Base-by-base conservation (phyloP, 371 early-diverging fungal species). In the Mortierella sp. region DNA sequence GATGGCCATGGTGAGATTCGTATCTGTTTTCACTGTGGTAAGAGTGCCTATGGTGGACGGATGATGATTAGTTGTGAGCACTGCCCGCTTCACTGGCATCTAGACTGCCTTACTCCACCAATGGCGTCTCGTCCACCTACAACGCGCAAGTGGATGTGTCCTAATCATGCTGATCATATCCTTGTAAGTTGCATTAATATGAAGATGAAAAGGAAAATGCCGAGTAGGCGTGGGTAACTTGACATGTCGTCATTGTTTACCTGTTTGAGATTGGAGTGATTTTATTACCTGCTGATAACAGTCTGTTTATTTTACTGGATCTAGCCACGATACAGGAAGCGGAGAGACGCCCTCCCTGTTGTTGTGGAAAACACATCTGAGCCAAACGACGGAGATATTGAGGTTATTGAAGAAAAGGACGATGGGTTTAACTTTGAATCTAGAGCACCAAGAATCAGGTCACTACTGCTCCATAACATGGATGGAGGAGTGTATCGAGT, bases 61-160 rank as follows among this genome's bases (percentile, higher is more conserved):
- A 84, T 81, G 56, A 86, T 94, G 51, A 85, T 96, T 37, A 83
- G 88, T 40, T 97, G 97, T 81, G 97, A 96, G 66, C 92, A 90
- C 73, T 97, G 97, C 71, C 85, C 87, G 43, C 70, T 94, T 22
- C 87, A 86, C 76, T 97, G 96, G 96, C 97, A 97, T 72, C 84
- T 94, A 75, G 96, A 96, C 73, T 97, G 97, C 75, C 76, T 95
- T 22, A 85, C 86, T 37, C 96, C 94, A n/a, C 94, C 95, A 29
- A 82, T 94, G 75, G 85, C 92, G 5, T 72, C 84, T 12, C 83
- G 92, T 28, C 96, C 96, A 15, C 90, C 89, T 69, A 70, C 83
- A 9, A 83, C 84, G 31, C 85, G 85, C 53, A 91, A 89, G 71
- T 97, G 97, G 97, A 94, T 92, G 91, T 97, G 97, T 75, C 97